Evolutionary conservation across 345 rosid genomes (phyloP).

Genomic region (Sisymbrium altissimum): DNA sequence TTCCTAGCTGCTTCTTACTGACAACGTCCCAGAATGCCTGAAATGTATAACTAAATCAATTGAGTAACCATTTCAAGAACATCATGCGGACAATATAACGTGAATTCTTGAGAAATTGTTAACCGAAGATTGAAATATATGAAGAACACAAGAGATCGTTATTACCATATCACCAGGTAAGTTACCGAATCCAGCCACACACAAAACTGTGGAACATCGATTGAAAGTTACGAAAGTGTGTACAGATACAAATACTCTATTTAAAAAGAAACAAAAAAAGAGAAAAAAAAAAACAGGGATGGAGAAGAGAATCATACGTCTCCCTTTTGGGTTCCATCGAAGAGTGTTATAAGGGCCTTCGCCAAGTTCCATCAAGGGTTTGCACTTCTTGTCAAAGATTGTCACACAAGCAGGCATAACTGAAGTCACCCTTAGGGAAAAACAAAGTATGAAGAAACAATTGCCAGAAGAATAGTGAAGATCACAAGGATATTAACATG

Average conservation of each 20-base stretch:
- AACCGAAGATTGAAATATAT: background rate
- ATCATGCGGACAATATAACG: background rate
- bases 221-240: constrained; percentile 39
- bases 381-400: constrained; percentile 86
- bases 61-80: constrained; percentile 1
- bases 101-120: background rate
- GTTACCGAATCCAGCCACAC: constrained; percentile 97
- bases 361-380: constrained; percentile 77
- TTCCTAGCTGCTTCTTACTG: constrained; percentile 62
- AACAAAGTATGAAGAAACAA: constrained; percentile 13
- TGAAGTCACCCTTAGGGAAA: constrained; percentile 49
- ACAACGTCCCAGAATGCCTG: constrained; percentile 91
- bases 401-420: constrained; percentile 95
- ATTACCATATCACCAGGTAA: constrained; percentile 97
- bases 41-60: constrained; percentile 8
- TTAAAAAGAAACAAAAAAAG: background rate
- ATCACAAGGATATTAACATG: background rate
- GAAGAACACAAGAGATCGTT: background rate
- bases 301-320: constrained; percentile 54
- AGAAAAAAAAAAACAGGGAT: background rate
- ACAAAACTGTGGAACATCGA: constrained; percentile 52
- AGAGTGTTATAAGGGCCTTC: constrained; percentile 84
- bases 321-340: constrained; percentile 95
- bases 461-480: too few relatives aligned
- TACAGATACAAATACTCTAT: background rate